These are phyloP conservation scores for Arthroderma sp. DNA, from an alignment of 2,329 filamentous ascomycete genomes.

Conservation along the genomic window DNA sequence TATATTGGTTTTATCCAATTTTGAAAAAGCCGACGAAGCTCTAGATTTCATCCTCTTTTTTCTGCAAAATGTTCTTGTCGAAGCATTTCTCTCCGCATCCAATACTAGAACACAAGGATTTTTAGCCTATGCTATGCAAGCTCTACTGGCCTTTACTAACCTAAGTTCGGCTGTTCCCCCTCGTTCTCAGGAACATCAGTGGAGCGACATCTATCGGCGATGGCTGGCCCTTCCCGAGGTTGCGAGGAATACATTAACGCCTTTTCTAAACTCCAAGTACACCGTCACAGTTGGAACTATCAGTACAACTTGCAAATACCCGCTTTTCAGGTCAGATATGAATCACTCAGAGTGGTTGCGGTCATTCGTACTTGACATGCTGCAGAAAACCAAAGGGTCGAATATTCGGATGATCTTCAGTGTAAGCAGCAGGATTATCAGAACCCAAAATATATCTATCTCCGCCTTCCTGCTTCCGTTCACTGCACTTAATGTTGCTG, in stretches of 20 bases:
- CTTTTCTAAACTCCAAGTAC: slow-evolving; percentile 78
- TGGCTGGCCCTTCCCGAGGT: slow-evolving; percentile 68
- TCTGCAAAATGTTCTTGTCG: slow-evolving; percentile 75
- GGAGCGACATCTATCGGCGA: slow-evolving; percentile 52
- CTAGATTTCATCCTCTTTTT: slow-evolving; percentile 77
- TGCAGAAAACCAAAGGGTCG: slow-evolving; percentile 61
- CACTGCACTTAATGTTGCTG: slow-evolving; percentile 66
- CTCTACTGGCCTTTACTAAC: slow-evolving; percentile 65
- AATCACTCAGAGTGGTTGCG: slow-evolving; percentile 73
- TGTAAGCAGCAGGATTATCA: slow-evolving; percentile 67
- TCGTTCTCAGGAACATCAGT: slow-evolving; percentile 41
- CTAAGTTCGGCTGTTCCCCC: slow-evolving; percentile 46
- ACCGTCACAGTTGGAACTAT: slow-evolving; percentile 49
- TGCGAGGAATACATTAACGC: slow-evolving; percentile 68
- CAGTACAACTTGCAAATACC: slow-evolving; percentile 51
- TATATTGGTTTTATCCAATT: slow-evolving; percentile 81
- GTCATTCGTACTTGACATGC: slow-evolving; percentile 64
- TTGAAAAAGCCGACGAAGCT: slow-evolving; percentile 61
- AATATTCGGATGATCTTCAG: slow-evolving; percentile 69
- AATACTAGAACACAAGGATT: slow-evolving; percentile 83
- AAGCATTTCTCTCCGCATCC: slow-evolving; percentile 78
- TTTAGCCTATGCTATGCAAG: slow-evolving; percentile 88
- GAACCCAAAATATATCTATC: slow-evolving; percentile 73
- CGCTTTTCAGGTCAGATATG: slow-evolving; percentile 57
- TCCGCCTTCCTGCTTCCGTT: slow-evolving; percentile 84